Percentiles rank a stretch among this genome's conserved stretches.
Conservation (phyloP, 345 rosid species). For the Syzygium jambos region DNA sequence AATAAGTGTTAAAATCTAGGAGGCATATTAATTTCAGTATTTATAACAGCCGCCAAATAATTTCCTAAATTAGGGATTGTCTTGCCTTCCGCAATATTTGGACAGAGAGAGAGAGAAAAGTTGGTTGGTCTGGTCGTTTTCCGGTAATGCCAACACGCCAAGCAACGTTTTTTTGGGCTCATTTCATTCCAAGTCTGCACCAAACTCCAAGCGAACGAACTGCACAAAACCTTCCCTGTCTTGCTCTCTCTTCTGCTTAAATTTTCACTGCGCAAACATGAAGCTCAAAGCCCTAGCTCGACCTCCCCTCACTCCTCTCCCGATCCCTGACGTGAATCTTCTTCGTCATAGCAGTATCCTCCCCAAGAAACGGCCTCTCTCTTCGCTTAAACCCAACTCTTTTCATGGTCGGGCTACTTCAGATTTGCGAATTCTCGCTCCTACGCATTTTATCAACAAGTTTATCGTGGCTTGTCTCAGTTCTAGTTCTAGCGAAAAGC, state of each 20-base stretch:
- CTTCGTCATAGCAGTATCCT: background rate
- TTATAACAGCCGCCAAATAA: background rate
- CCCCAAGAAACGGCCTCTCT: background rate
- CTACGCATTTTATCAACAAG: background rate
- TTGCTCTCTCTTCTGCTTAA: background rate
- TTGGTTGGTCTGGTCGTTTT: background rate
- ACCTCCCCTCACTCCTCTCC: background rate
- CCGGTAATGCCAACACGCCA: background rate
- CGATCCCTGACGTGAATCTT: background rate
- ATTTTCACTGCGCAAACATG: background rate
- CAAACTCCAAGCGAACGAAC: background rate
- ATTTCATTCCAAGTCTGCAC: background rate
- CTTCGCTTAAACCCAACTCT: background rate
- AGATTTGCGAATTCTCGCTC: background rate
- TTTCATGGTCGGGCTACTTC: background rate
- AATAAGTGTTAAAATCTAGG: too few species aligned
- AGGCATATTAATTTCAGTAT: background rate
- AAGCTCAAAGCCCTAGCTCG: background rate
- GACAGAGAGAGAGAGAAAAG: background rate
- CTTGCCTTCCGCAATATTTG: background rate
- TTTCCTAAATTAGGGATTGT: background rate
- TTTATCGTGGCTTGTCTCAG: background rate
- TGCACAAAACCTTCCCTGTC: background rate
- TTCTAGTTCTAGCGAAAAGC: background rate
- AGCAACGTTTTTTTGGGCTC: background rate